Base-by-base conservation (phyloP, 768 basidiomycete genomes). In the Termitomyces sp. region DNA sequence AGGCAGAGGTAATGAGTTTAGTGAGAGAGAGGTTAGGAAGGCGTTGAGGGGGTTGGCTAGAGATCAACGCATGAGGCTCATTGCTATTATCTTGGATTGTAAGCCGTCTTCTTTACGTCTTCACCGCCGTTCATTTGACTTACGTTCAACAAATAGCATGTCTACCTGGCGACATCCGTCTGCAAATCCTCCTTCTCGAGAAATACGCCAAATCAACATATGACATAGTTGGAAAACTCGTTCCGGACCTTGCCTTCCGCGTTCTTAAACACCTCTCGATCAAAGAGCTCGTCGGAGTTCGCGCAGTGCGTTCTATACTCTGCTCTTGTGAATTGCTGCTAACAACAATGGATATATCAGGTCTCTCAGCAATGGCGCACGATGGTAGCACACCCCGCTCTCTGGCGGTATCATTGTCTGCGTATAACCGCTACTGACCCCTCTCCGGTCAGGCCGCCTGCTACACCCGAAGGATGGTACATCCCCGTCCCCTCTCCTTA, bases 141-240 rank as follows among this genome's bases (percentile, higher is more conserved):
- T n/a, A 21, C 19, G 43, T 34, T 14, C 12, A 14, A 8, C 52
- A 57, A 21, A 27, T 59, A 89, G 89, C 88, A 11, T 84, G 87
- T 69, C 76, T 91, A 60, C 92, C 93, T 0, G 90, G 91, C 32
- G 93, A 94, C 63, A 89, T 94, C 32, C 83, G 82, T 11, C 76
- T 90, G 6, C 93, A 94, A 67, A 91, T 95, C 43, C 78, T 88
- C 1, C 81, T 91, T 2, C 80, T 96, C 17, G 83, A 94, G 69
- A 91, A 92, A 68, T 94, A 96, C 62, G 80, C 82, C 35, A 83
- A 79, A 62, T 88, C 88, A 12, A 88, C 90, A 6, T 90, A 90
- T 63, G 94, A 96, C 65, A 78, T 96, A 48, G 73, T 95, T 30
- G 87, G 88, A 7, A 78, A 79, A 44, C 76, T 95, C 17, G 77